A percentile compares a stretch with the other conserved stretches of the same genome.
These are phyloP conservation scores for Syzygium aromaticum DNA, from an alignment of 345 rosid species.

Conservation along the genomic window DNA sequence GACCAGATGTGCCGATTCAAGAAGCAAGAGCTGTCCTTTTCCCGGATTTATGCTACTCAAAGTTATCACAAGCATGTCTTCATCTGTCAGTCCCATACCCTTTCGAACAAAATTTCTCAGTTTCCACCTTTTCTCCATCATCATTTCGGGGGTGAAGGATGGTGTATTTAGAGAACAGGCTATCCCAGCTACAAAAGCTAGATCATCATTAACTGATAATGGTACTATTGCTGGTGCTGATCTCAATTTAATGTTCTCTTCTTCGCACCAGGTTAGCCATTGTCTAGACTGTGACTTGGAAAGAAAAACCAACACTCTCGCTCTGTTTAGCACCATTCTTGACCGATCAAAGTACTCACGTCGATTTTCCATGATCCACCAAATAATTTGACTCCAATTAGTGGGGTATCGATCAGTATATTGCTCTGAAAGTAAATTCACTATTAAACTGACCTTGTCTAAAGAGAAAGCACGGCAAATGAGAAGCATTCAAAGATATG, in stretches of 20 bases:
- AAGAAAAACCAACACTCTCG: conserved; percentile 64
- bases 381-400: conserved; percentile 76
- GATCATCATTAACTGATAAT: conserved; percentile 79
- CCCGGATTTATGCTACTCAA: conserved; percentile 87
- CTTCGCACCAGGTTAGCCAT: conserved; percentile 87
- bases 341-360: conserved; percentile 82
- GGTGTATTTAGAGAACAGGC: conserved; percentile 65
- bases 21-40: conserved; percentile 82
- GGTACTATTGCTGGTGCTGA: conserved; percentile 70
- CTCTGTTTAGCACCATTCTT: conserved; percentile 58
- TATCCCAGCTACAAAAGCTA: conserved; percentile 84
- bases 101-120: conserved; percentile 58
- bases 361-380: conserved; percentile 98
- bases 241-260: conserved; percentile 67
- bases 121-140: conserved; percentile 46
- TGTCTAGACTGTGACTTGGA: conserved; percentile 74
- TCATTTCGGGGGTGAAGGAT: conserved; percentile 37
- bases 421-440: conserved; percentile 51
- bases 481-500: neutral
- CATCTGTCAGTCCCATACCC: conserved; percentile 66
- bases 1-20: conserved; percentile 49
- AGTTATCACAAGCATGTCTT: conserved; percentile 76
- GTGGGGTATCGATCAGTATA: conserved; percentile 68
- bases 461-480: neutral
- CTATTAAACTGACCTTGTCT: neutral